Evolutionary conservation across 1,284 basidiomycete genomes (phyloP), one percentile per base, ranked within the genome.

Genomic region (Ceratobasidium theobromae): DNA sequence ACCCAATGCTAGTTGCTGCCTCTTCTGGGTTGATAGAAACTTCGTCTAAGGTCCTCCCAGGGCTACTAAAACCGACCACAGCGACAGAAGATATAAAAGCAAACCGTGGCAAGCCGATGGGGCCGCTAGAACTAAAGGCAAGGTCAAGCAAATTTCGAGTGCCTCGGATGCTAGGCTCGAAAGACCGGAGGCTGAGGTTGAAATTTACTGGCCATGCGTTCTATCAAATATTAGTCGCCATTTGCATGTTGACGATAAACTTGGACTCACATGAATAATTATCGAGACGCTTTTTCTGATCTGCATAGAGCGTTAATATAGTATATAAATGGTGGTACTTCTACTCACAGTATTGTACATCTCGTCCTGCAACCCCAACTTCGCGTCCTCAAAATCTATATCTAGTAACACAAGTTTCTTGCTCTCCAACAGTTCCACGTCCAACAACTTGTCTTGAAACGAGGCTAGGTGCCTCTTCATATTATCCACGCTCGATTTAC

Each of bases 201-300:
- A 71, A 70, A 49, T 70, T 58, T 9, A 70, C 58, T 21, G 46
- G 51, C 70, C 32, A 69, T 74, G 77, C 77, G 51, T 73, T 78
- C 45, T 48, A 51, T 3, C 5, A 32, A 8, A 8, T 5, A 4
- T n/a, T 45, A 32, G 23, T n/a, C 12, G 18, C n/a, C 12, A 25
- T 18, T 4, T 1, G 9, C 12, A 18, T 12, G 4, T 9, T 6
- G 3, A 9, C 11, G n/a, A 8, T 8, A 32, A 18, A 21, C n/a
- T n/a, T 18, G 8, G 33, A 46, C 40, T 21, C n/a, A 46, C 54
- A 67, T 78, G 77, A 12, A 79, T 71, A 60, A 79, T 74, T 45
- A 73, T 72, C 1, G 77, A 78, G 16, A 75, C 72, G 2, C 70
- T 72, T n/a, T 43, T 21, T 21, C 46, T 43, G 16, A 60, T 60